These are phyloP conservation scores for Psilocybe mexicana DNA, from an alignment of 1,284 basidiomycete species.

Conservation along the genomic window DNA sequence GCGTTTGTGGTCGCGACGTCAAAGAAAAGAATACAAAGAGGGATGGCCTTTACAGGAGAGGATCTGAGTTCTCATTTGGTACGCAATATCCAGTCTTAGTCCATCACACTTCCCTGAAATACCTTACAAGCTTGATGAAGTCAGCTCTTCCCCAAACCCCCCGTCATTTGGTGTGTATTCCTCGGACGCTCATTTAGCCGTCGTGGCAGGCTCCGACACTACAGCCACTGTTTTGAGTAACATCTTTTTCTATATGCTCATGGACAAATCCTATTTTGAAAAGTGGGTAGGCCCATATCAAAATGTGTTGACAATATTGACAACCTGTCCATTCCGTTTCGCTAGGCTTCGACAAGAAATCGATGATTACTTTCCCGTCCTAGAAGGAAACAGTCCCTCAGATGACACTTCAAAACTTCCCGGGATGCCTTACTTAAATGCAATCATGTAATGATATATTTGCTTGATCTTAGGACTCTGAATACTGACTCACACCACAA, in stretches of 20 bases:
- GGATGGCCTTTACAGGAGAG: background rate
- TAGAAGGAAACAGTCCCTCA: slow-evolving; percentile 35
- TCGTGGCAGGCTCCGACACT: slow-evolving; percentile 19
- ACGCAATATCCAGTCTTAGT: background rate
- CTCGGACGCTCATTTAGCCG: slow-evolving; percentile 10
- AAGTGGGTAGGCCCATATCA: background rate
- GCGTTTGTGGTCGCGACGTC: background rate
- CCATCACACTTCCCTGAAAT: background rate
- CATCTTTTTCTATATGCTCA: slow-evolving; percentile 15
- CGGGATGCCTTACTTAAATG: slow-evolving; percentile 48
- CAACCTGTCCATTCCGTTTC: too few relatives aligned
- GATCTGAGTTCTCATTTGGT: slow-evolving; percentile 11
- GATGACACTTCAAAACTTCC: slow-evolving; percentile 33
- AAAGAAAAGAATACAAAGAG: background rate
- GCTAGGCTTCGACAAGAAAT: slow-evolving; percentile 25
- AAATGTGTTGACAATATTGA: too few relatives aligned
- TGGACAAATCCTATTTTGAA: slow-evolving; percentile 32
- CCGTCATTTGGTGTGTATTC: slow-evolving; percentile 10
- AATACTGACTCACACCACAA: slow-evolving; percentile 25
- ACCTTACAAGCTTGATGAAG: slow-evolving; percentile 1
- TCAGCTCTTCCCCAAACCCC: slow-evolving; percentile 1
- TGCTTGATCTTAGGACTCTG: background rate
- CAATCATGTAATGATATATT: slow-evolving; percentile 45
- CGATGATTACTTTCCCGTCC: slow-evolving; percentile 43
- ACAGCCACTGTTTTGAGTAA: slow-evolving; percentile 13